Base-by-base conservation (phyloP, 495 filamentous ascomycete genomes). In the Xylaria grammica region DNA sequence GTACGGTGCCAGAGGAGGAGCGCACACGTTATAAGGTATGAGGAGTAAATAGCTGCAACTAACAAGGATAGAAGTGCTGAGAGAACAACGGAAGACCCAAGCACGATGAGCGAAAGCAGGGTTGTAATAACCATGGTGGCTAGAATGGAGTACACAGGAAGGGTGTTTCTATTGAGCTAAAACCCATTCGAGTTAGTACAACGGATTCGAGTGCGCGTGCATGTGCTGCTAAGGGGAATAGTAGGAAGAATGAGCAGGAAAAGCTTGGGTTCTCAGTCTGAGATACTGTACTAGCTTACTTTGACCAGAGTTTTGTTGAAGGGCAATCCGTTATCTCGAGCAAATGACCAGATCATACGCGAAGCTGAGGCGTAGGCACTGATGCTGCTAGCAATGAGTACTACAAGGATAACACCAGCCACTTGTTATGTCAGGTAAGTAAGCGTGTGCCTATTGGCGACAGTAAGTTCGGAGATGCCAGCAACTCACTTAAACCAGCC, bases 101-200 rank as follows among this genome's bases (percentile, higher is more conserved):
- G 81, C 64, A 86, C 87, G 73, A 90, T 87, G 38, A 88, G 73
- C 0, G 85, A 85, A 0, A 90, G 73, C 32, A 87, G 70, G 61
- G 82, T 78, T 17, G 86, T 81, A 52, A 84, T 75, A 38, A 70
- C 62, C 65, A 82, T 77, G 1, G 80, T 81, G 34, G 85, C 61
- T 29, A 81, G 63, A 50, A 84, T 78, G 0, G 86, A 77, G 68
- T 82, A 83, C 54, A 83, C 69, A 7, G 84, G 87, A 46, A 90
- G 64, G 13, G 67, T 13, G 26, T 58, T 55, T 40, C 79, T 54
- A 82, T 79, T 63, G 71, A 82, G 52, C 49, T 52, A 32, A 11
- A 32, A 32, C 7, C n/a, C n/a, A n/a, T n/a, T n/a, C n/a, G n/a
- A n/a, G n/a, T n/a, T n/a, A n/a, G n/a, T n/a, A n/a, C n/a, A n/a